Conservation (phyloP, 2,329 filamentous ascomycete species). For the Aspergillus sp. region DNA sequence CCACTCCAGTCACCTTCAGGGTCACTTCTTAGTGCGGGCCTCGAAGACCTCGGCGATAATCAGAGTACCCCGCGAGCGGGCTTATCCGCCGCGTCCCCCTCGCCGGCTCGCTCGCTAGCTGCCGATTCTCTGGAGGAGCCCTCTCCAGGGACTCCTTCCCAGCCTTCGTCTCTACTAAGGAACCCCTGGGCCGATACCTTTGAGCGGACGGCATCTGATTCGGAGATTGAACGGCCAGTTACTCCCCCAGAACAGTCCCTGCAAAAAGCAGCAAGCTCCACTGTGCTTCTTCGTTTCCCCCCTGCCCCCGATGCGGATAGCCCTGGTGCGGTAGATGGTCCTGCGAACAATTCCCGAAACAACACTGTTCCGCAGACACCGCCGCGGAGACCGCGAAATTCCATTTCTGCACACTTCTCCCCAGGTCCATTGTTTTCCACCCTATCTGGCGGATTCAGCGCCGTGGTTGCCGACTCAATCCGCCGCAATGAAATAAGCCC, state of each 20-base stretch:
- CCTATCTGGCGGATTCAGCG: slow-evolving; percentile 60
- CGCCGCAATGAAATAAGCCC: slow-evolving; percentile 55
- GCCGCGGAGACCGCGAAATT: slow-evolving; percentile 44
- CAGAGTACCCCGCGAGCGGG: slow-evolving; percentile 33
- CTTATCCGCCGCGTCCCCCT: slow-evolving; percentile 34
- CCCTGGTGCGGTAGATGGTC: slow-evolving; percentile 18
- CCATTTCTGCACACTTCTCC: slow-evolving; percentile 53
- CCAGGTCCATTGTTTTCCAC: slow-evolving; percentile 61
- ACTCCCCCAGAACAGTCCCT: slow-evolving; percentile 26
- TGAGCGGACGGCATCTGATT: slow-evolving; percentile 24
- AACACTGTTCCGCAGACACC: slow-evolving; percentile 36
- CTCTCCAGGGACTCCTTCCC: slow-evolving; percentile 29
- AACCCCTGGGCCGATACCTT: slow-evolving; percentile 41
- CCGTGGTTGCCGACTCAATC: slow-evolving; percentile 64
- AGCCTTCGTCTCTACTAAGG: slow-evolving; percentile 35
- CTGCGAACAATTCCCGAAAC: slow-evolving; percentile 24
- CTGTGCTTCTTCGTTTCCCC: slow-evolving; percentile 40
- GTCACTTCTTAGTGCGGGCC: slow-evolving; percentile 34
- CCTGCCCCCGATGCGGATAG: slow-evolving; percentile 37
- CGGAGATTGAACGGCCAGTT: slow-evolving; percentile 21
- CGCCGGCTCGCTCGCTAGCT: slow-evolving; percentile 33
- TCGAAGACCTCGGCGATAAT: slow-evolving; percentile 34
- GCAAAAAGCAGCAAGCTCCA: slow-evolving; percentile 26
- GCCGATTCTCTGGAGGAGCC: slow-evolving; percentile 30
- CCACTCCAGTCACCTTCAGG: slow-evolving; percentile 28